phyloP scores from a whole-genome alignment of 495 filamentous ascomycete genomes.

The Lasiosphaeria hispida region DNA sequence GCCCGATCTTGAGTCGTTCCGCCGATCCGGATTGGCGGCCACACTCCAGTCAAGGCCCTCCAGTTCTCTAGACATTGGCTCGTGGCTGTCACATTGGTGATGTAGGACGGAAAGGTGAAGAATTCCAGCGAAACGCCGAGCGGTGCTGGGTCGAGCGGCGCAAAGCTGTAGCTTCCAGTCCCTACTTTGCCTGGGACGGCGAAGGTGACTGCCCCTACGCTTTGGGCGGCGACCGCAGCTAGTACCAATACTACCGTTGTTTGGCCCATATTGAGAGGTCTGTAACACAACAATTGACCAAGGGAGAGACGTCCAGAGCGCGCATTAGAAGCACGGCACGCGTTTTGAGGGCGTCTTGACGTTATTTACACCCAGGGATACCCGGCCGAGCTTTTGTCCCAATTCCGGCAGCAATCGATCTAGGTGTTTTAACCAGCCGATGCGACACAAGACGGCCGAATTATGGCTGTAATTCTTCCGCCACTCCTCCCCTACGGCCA shows the following conservation, averaged over 20 bases:
- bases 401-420: neutral
- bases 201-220: constrained; percentile 30
- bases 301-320: no score
- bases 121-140: constrained; percentile 60
- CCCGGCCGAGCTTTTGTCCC: neutral
- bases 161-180: constrained; percentile 30
- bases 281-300: no score
- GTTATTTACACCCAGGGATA: neutral
- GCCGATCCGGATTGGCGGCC: constrained; percentile 59
- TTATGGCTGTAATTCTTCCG: constrained; percentile 16
- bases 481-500: neutral
- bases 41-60: constrained; percentile 50
- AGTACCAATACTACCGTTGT: neutral
- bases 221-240: constrained; percentile 16
- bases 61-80: constrained; percentile 55
- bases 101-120: constrained; percentile 59
- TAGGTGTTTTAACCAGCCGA: constrained; percentile 20
- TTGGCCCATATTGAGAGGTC: neutral
- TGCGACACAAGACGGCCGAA: constrained; percentile 11
- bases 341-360: neutral
- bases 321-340: neutral
- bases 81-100: constrained; percentile 53
- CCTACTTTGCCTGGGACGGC: constrained; percentile 32
- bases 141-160: constrained; percentile 46
- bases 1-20: constrained; percentile 59